A percentile compares a stretch with the other conserved stretches of the same genome.
Evolutionary conservation across 2,329 filamentous ascomycete species (phyloP).

Genomic region (Pleoardoris graminearum): DNA sequence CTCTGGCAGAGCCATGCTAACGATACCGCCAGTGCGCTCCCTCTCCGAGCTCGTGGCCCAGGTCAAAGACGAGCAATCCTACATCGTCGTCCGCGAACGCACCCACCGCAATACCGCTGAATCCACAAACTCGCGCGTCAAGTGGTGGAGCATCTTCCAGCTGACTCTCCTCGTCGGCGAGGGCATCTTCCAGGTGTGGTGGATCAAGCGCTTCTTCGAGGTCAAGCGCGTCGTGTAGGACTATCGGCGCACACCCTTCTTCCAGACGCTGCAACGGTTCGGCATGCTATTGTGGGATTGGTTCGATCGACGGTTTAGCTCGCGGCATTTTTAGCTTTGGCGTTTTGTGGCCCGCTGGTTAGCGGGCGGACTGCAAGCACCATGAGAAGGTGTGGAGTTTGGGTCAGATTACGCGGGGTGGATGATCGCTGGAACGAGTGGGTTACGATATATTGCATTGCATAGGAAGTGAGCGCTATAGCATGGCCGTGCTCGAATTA

Average conservation of each 20-base stretch:
- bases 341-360: not conserved
- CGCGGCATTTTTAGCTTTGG: constrained; percentile 4
- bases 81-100: constrained; percentile 92
- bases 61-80: constrained; percentile 97
- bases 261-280: not conserved
- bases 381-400: not conserved
- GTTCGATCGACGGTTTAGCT: not conserved
- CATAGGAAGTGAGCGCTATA: not conserved
- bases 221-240: constrained; percentile 41
- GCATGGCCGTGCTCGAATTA: no score
- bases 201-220: constrained; percentile 98
- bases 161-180: constrained; percentile 85
- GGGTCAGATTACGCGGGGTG: not conserved
- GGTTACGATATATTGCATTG: not conserved
- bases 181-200: constrained; percentile 98
- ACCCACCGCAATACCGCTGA: constrained; percentile 98
- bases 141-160: constrained; percentile 99
- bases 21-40: constrained; percentile 65
- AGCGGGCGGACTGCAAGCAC: not conserved
- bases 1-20: not conserved
- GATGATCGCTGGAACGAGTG: not conserved
- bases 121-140: constrained; percentile 95
- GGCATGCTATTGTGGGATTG: not conserved
- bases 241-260: not conserved
- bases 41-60: constrained; percentile 84